Percentiles rank a stretch among this genome's conserved stretches.
Evolutionary conservation across 1,139 yeast species (phyloP).

Genomic region (Taphrina betulina): DNA sequence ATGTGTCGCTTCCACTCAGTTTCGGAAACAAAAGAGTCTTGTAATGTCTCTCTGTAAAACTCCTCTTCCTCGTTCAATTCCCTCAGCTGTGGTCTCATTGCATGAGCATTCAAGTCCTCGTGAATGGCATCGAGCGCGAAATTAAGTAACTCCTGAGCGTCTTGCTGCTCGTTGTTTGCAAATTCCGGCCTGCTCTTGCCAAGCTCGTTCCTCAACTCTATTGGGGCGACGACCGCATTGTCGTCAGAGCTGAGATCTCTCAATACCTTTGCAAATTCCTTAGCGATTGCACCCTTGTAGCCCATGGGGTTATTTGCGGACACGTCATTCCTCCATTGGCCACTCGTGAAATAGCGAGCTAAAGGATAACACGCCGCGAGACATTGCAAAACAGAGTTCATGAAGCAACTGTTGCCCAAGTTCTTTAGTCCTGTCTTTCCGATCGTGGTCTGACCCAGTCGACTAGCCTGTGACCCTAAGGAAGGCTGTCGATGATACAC

Average conservation of each 20-base stretch:
- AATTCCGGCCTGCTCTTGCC: conserved; percentile 72
- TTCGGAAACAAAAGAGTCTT: conserved; percentile 80
- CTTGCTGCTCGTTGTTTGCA: conserved; percentile 82
- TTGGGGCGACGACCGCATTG: conserved; percentile 56
- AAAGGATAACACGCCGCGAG: conserved; percentile 56
- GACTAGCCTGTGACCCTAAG: conserved; percentile 35
- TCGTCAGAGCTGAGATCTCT: conserved; percentile 57
- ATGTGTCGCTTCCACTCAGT: conserved; percentile 94
- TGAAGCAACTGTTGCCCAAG: conserved; percentile 88
- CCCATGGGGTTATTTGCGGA: conserved; percentile 76
- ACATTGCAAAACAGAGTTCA: conserved; percentile 89
- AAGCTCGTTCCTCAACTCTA: conserved; percentile 48
- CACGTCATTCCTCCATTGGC: conserved; percentile 67
- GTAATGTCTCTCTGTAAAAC: conserved; percentile 65
- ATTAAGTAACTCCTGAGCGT: conserved; percentile 85
- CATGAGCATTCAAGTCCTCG: conserved; percentile 78
- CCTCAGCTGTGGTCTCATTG: conserved; percentile 54
- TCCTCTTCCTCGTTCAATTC: conserved; percentile 75
- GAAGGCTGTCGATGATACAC: conserved; percentile 32
- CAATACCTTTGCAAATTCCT: conserved; percentile 66
- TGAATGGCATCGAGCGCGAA: conserved; percentile 82
- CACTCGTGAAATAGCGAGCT: conserved; percentile 49
- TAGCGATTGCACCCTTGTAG: conserved; percentile 76
- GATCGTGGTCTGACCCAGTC: conserved; percentile 36
- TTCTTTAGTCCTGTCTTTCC: conserved; percentile 65